Evolutionary conservation across 257 asterid species (phyloP).

Genomic region (Agastache rugosa): DNA sequence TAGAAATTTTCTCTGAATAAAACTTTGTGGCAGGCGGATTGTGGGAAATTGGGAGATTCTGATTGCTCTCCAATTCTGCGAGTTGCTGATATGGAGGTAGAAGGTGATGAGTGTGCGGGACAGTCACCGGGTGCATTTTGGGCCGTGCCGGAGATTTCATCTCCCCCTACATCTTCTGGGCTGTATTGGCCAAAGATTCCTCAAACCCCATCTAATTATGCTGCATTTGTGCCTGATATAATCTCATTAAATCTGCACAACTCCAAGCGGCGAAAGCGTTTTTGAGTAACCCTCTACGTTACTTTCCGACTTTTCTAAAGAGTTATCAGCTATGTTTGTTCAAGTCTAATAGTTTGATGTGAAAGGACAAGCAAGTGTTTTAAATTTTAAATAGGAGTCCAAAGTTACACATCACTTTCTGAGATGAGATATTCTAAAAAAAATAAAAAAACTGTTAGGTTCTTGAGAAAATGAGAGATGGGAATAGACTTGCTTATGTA

Average conservation of each 20-base stretch:
- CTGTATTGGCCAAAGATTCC: conserved; percentile 63
- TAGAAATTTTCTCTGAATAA: neutral
- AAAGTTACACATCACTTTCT: too few species aligned
- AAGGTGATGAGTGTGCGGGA: conserved; percentile 67
- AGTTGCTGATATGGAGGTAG: conserved; percentile 61
- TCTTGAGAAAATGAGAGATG: too few species aligned
- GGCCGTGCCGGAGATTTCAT: conserved; percentile 82
- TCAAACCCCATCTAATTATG: conserved; percentile 40
- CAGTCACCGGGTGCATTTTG: conserved; percentile 65
- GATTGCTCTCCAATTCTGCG: conserved; percentile 57
- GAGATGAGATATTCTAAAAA: too few species aligned
- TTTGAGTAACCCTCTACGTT: neutral
- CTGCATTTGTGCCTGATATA: conserved; percentile 77
- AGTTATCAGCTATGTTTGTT: neutral
- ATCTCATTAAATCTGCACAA: conserved; percentile 41
- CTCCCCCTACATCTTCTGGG: conserved; percentile 95
- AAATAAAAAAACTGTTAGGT: too few species aligned
- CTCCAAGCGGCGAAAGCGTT: conserved; percentile 53
- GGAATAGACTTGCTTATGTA: too few species aligned
- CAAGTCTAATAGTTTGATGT: too few species aligned
- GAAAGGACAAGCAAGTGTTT: too few species aligned
- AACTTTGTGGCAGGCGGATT: conserved; percentile 29
- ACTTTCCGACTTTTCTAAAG: neutral
- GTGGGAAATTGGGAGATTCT: conserved; percentile 55
- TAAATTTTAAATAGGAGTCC: too few species aligned